These are phyloP conservation scores for Termitomyces eurrhizus DNA, from an alignment of 768 basidiomycete genomes.

Conservation along the genomic window DNA sequence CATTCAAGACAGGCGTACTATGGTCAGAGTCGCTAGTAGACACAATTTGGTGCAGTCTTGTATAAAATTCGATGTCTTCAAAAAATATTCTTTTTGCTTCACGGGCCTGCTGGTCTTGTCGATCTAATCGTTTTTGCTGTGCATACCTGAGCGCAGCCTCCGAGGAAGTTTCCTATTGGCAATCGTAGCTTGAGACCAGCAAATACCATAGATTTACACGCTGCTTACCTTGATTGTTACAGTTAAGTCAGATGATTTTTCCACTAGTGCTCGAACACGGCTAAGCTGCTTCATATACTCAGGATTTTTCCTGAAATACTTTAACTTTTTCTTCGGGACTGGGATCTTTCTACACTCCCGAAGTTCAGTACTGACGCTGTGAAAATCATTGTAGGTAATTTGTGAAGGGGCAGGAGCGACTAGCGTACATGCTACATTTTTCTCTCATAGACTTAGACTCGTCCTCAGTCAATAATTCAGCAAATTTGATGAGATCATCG, in stretches of 20 bases:
- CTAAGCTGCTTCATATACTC: not conserved
- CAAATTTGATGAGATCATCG: not conserved
- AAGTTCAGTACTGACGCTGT: not conserved
- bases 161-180: not conserved
- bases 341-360: not conserved
- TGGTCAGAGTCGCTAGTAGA: not conserved
- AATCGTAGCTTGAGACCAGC: not conserved
- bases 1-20: not conserved
- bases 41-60: not conserved
- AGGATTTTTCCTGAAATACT: not conserved
- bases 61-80: not conserved
- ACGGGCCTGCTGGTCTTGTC: not conserved
- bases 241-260: not conserved
- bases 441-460: not conserved
- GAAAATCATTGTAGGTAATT: not conserved
- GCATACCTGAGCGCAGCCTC: not conserved
- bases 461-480: not conserved
- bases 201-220: no score
- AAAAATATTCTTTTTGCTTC: not conserved
- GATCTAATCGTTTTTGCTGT: not conserved
- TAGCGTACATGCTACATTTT: not conserved
- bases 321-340: not conserved
- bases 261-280: not conserved
- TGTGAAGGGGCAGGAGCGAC: not conserved
- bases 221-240: not conserved